These are phyloP conservation scores for Rutstroemia sp. DNA, from an alignment of 2,329 filamentous ascomycete genomes.

Conservation along the genomic window DNA sequence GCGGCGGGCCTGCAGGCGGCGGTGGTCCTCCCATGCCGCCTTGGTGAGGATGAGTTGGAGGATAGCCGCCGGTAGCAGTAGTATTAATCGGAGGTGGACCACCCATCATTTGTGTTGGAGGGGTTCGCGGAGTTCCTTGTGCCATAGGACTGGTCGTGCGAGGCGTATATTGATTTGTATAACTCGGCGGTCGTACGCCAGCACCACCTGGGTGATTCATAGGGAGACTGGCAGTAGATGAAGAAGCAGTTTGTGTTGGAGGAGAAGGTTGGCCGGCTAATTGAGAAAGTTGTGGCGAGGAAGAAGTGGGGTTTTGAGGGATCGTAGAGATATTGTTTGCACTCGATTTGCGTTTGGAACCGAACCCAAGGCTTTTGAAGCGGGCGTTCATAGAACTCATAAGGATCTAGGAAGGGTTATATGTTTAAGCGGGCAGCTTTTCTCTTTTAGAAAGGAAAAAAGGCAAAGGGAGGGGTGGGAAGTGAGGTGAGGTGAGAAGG, in stretches of 20 bases:
- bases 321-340: slow-evolving; percentile 42
- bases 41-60: slow-evolving; percentile 41
- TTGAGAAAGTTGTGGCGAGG: slow-evolving; percentile 21
- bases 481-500: slow-evolving; percentile 17
- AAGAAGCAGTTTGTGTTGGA: slow-evolving; percentile 35
- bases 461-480: background rate
- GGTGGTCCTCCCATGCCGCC: slow-evolving; percentile 31
- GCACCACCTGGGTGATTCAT: slow-evolving; percentile 56
- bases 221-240: slow-evolving; percentile 44
- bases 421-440: slow-evolving; percentile 8
- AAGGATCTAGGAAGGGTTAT: slow-evolving; percentile 29
- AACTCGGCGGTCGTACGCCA: slow-evolving; percentile 57
- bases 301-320: slow-evolving; percentile 27
- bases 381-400: slow-evolving; percentile 77
- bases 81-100: slow-evolving; percentile 63
- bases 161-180: slow-evolving; percentile 49
- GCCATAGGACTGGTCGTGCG: slow-evolving; percentile 39
- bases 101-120: slow-evolving; percentile 36
- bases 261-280: slow-evolving; percentile 20
- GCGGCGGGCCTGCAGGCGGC: slow-evolving; percentile 26
- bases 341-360: slow-evolving; percentile 64
- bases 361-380: slow-evolving; percentile 74
- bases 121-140: slow-evolving; percentile 25
- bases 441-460: slow-evolving; percentile 26
- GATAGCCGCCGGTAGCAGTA: slow-evolving; percentile 51